Conservation (phyloP, 140 eudicot genomes). For the Flaveria floridana region DNA sequence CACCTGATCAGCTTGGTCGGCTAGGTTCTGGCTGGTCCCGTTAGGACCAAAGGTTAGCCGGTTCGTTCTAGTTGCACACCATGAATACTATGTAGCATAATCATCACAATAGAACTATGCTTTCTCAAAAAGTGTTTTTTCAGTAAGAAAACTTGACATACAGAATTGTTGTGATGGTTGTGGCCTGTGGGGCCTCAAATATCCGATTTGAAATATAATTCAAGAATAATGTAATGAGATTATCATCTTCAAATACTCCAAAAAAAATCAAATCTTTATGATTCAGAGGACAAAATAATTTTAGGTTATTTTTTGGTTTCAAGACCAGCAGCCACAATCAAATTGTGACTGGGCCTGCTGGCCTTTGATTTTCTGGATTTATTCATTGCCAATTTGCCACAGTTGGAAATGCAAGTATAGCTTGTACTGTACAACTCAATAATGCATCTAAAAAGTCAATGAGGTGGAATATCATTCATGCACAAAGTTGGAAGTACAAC, state of each 20-base stretch:
- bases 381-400: not conserved
- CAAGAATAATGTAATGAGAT: not conserved
- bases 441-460: not conserved
- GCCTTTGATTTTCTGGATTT: constrained; percentile 9
- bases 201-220: not conserved
- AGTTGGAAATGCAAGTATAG: not conserved
- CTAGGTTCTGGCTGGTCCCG: too few species aligned
- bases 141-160: too few species aligned
- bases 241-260: constrained; percentile 6
- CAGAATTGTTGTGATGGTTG: not conserved
- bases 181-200: not conserved
- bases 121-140: too few species aligned
- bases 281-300: constrained; percentile 21
- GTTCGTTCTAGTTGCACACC: too few species aligned
- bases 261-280: constrained; percentile 18
- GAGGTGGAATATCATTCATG: not conserved
- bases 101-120: too few species aligned
- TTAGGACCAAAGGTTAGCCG: too few species aligned
- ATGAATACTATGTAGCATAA: too few species aligned
- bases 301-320: not conserved
- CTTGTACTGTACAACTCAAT: constrained; percentile 14
- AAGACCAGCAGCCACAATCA: constrained; percentile 29
- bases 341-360: constrained; percentile 22
- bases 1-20: too few species aligned
- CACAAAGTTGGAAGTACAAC: not conserved